Base-by-base conservation (phyloP, 345 rosid genomes). In the Angophora floribunda region DNA sequence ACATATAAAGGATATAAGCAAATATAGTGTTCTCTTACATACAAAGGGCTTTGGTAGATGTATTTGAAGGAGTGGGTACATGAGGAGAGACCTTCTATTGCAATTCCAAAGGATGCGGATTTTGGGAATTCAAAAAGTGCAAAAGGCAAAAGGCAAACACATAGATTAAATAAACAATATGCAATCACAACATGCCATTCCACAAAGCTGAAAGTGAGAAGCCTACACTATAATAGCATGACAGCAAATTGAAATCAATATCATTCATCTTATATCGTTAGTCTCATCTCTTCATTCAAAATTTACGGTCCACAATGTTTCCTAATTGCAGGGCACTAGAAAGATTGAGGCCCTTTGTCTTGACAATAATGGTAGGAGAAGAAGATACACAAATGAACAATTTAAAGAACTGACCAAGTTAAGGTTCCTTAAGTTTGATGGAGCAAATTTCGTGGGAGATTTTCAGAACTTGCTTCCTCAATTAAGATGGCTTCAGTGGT, bases 191-290 rank as follows among this genome's bases (percentile, higher is more conserved):
- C 26, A n/a, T 0, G 7, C 9, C 13, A 59, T 59, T 59, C 30
- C 30, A 1, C n/a, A 59, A 57, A 59, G 10, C 24, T 59, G n/a
- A 59, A 59, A 59, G 65, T 0, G 7, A 59, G 65, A 59, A 59
- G n/a, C 65, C 61, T 26, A 12, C n/a, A 61, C 70, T 32, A 61
- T 61, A 61, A 61, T 28, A 12, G 70, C 36, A 61, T 13, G 70
- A 61, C 8, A 28, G 4, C 70, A 28, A 61, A 61, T 61, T 61
- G 16, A 61, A 61, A 61, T 15, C 70, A 28, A 61, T 61, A 61
- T 8, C 0, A 28, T 61, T 61, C 0, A 61, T 28, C 36, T 28
- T 61, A 28, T 0, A 28, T 61, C 36, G 0, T 61, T 61, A 32
- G 36, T 28, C 70, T 61, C 4, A 61, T 61, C 36, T 61, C 14